Percentiles rank a stretch among this genome's conserved stretches.
These are phyloP conservation scores for Phylloboletellus chloephorus DNA, from an alignment of 1,284 basidiomycete species.

Conservation along the genomic window DNA sequence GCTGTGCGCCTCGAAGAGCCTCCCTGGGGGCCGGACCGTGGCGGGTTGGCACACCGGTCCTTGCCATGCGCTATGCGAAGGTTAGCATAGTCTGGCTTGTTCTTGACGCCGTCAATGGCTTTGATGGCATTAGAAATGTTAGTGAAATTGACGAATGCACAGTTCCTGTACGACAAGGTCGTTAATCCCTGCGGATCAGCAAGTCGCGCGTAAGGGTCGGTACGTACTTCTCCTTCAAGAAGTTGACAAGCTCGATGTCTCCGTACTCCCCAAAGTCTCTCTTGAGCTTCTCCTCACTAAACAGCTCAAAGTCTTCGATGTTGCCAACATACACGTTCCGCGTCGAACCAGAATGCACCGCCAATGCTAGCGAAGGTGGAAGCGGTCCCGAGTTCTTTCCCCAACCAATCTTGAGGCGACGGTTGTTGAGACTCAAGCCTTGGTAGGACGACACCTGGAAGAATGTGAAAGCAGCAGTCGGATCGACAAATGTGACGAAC, in stretches of 20 bases:
- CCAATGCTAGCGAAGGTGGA: constrained; percentile 74
- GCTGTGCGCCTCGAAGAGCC: constrained; percentile 41
- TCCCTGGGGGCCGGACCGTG: constrained; percentile 74
- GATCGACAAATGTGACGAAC: constrained; percentile 90
- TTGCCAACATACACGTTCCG: constrained; percentile 93
- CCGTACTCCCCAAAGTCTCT: constrained; percentile 89
- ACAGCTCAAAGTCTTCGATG: constrained; percentile 87
- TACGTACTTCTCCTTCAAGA: constrained; percentile 85
- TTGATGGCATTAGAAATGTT: constrained; percentile 93
- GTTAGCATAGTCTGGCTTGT: constrained; percentile 76
- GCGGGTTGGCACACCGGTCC: constrained; percentile 88
- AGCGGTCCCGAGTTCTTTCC: constrained; percentile 87
- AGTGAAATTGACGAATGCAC: constrained; percentile 92
- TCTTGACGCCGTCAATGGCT: constrained; percentile 89
- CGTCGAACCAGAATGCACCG: constrained; percentile 86
- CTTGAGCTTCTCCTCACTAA: constrained; percentile 80
- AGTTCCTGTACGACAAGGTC: constrained; percentile 53
- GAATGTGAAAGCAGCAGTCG: constrained; percentile 85
- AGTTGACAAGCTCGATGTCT: constrained; percentile 93
- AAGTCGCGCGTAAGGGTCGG: background rate
- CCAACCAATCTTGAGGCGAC: constrained; percentile 92
- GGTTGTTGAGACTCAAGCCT: constrained; percentile 84
- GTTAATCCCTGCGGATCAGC: background rate
- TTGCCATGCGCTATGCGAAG: constrained; percentile 89
- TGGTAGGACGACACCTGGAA: constrained; percentile 85